Conservation (phyloP, 83 land plant species). For the Isoetes engelmannii region DNA sequence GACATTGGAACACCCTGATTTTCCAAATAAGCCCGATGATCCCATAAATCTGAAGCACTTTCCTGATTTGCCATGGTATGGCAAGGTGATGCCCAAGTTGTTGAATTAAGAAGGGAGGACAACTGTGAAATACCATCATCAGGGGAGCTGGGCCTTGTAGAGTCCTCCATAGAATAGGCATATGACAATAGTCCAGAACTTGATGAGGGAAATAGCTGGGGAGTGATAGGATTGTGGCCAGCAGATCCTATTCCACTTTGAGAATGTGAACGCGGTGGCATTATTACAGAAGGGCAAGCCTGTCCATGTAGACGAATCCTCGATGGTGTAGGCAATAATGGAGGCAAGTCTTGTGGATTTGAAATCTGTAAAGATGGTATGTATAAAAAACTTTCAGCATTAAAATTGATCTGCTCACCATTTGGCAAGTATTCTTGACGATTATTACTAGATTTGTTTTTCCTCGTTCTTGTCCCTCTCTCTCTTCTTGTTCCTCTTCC, state of each 20-base stretch:
- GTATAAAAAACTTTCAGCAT: not conserved
- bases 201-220: conserved; percentile 19
- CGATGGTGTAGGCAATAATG: conserved; percentile 13
- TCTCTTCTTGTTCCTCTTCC: not conserved
- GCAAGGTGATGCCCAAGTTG: not conserved
- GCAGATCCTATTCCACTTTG: not conserved
- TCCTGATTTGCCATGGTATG: not conserved
- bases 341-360: conserved; percentile 9
- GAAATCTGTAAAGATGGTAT: not conserved
- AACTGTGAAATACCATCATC: not conserved
- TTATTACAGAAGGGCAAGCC: conserved; percentile 6
- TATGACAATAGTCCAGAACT: not conserved
- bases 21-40: too few species aligned
- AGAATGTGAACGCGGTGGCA: conserved; percentile 3
- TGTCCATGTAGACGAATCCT: not conserved
- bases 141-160: not conserved
- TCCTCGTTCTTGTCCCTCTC: not conserved
- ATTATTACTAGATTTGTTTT: not conserved
- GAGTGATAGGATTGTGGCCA: conserved; percentile 19
- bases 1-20: not conserved
- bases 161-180: not conserved
- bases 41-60: too few species aligned
- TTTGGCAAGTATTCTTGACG: not conserved
- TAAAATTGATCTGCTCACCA: not conserved
- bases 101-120: not conserved